Conservation (phyloP, 768 basidiomycete genomes). For the Boletus rufocinnamomeus region DNA sequence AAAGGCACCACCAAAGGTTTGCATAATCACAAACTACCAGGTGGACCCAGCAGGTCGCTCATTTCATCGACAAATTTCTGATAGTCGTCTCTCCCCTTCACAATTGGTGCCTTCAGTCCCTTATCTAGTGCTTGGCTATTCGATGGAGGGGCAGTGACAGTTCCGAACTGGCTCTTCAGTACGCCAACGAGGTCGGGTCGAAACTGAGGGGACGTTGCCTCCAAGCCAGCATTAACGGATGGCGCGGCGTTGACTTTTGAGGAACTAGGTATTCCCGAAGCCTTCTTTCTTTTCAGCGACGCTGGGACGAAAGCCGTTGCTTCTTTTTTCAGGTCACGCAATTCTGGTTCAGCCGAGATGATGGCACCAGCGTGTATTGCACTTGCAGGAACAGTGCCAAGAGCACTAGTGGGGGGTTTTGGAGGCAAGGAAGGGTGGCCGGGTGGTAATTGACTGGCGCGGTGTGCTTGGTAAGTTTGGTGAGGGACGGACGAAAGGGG, state of each 20-base stretch:
- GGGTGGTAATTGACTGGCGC: slow-evolving; percentile 42
- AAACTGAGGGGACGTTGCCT: slow-evolving; percentile 35
- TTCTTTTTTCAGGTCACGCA: slow-evolving; percentile 95
- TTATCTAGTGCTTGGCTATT: slow-evolving; percentile 19
- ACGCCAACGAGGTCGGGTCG: slow-evolving; percentile 69
- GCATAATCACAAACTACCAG: slow-evolving; percentile 14
- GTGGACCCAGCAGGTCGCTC: slow-evolving; percentile 57
- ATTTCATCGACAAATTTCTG: slow-evolving; percentile 77
- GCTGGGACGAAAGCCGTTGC: slow-evolving; percentile 89
- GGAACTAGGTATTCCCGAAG: slow-evolving; percentile 34
- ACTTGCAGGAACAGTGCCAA: slow-evolving; percentile 45
- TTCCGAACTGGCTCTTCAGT: slow-evolving; percentile 61
- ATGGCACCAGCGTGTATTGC: slow-evolving; percentile 54
- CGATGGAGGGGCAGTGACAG: slow-evolving; percentile 30
- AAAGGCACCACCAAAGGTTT: background rate
- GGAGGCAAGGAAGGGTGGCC: slow-evolving; percentile 47
- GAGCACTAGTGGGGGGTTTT: slow-evolving; percentile 37
- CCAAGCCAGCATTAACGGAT: slow-evolving; percentile 39
- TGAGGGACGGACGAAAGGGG: slow-evolving; percentile 76
- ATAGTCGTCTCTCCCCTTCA: slow-evolving; percentile 66
- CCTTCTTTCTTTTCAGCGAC: slow-evolving; percentile 75
- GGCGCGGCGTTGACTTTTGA: slow-evolving; percentile 68
- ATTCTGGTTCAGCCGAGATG: slow-evolving; percentile 80
- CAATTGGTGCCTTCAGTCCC: slow-evolving; percentile 24
- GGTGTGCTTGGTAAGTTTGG: slow-evolving; percentile 76